Evolutionary conservation across 2,329 filamentous ascomycete species (phyloP).

Genomic region (Cyclaneusma minus): DNA sequence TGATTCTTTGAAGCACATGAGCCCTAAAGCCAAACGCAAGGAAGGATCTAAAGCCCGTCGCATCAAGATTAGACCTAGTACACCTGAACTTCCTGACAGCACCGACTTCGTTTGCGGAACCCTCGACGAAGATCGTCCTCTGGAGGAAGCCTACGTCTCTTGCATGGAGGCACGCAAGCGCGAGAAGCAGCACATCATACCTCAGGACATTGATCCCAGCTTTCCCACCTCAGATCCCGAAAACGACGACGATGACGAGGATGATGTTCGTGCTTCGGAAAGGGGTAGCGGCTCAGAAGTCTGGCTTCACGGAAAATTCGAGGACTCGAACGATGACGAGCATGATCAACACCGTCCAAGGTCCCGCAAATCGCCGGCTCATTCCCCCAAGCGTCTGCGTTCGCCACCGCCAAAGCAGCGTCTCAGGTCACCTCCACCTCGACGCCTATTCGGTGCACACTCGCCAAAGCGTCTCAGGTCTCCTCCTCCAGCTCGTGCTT

Average conservation of each 20-base stretch:
- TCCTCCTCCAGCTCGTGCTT: conserved; percentile 32
- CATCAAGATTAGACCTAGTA: conserved; percentile 46
- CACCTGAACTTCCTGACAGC: conserved; percentile 83
- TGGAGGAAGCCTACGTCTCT: conserved; percentile 88
- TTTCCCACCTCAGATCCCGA: conserved; percentile 93
- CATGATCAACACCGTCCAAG: conserved; percentile 30
- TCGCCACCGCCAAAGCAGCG: conserved; percentile 26
- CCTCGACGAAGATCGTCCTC: conserved; percentile 80
- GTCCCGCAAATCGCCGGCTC: conserved; percentile 28
- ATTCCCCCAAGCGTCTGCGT: conserved; percentile 46
- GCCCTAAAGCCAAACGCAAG: conserved; percentile 8
- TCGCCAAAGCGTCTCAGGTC: conserved; percentile 21
- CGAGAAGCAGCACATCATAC: conserved; percentile 66
- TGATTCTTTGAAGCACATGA: conserved; percentile 25
- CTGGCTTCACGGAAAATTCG: conserved; percentile 59
- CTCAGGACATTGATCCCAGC: conserved; percentile 96
- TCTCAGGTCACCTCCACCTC: conserved; percentile 24
- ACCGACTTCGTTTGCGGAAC: conserved; percentile 99
- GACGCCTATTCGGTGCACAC: too few relatives aligned
- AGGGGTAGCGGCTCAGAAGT: conserved; percentile 52
- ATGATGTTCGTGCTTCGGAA: conserved; percentile 34
- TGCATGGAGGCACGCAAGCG: conserved; percentile 69
- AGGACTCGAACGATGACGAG: conserved; percentile 45
- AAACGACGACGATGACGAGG: conserved; percentile 63
- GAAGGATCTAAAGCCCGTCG: conserved; percentile 16